phyloP scores from a whole-genome alignment of 2,329 filamentous ascomycete genomes.

The Aspergillus felis region DNA sequence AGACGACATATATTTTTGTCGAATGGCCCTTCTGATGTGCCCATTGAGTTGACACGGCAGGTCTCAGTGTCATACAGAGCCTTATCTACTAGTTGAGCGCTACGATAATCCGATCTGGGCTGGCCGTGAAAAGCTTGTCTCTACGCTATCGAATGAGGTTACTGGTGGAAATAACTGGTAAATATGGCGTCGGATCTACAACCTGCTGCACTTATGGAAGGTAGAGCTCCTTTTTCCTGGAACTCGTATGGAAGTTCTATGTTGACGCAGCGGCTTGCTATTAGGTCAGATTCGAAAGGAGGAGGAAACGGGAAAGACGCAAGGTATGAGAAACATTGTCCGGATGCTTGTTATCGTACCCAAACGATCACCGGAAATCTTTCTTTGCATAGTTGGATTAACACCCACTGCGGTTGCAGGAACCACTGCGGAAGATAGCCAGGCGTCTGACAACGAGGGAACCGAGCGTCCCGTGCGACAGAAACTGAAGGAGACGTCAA shows the following conservation, averaged over 20 bases:
- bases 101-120: background rate
- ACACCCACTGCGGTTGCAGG: constrained; percentile 11
- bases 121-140: background rate
- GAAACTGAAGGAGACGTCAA: constrained; percentile 60
- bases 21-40: background rate
- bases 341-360: background rate
- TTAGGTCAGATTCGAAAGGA: constrained; percentile 1
- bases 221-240: constrained; percentile 2
- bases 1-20: background rate
- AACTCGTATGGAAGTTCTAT: background rate
- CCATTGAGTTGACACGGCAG: background rate
- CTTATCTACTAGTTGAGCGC: background rate
- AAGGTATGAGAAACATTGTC: constrained; percentile 9
- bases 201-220: constrained; percentile 8
- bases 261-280: constrained; percentile 3
- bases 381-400: background rate
- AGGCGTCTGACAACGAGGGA: constrained; percentile 36
- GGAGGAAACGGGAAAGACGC: constrained; percentile 9
- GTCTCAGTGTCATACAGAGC: background rate
- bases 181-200: constrained; percentile 15
- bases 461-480: constrained; percentile 58
- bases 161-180: background rate
- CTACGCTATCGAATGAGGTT: background rate
- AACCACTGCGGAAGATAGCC: constrained; percentile 24
- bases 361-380: no score